Evolutionary conservation across 306 rosid genomes (phyloP).

Genomic region (Trifolium repens): DNA sequence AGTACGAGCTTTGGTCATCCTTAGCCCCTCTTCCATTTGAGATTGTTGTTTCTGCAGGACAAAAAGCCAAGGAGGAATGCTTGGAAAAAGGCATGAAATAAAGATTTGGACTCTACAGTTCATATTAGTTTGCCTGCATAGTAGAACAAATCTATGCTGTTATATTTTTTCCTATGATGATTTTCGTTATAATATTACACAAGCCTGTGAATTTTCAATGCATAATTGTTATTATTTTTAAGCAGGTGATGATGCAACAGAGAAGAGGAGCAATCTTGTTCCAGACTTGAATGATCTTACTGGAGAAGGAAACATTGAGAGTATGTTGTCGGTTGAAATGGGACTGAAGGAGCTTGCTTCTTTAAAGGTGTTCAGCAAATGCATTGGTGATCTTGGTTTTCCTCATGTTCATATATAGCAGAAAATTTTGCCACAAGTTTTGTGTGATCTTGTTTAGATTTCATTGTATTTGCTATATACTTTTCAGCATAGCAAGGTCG

Average conservation of each 20-base stretch:
- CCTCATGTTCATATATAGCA: neutral
- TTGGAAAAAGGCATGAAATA: slow-evolving; percentile 77
- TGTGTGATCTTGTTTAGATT: slow-evolving; percentile 30
- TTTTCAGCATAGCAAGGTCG: slow-evolving; percentile 11
- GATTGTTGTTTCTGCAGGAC: slow-evolving; percentile 96
- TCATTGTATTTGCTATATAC: slow-evolving; percentile 25
- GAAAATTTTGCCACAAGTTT: slow-evolving; percentile 23
- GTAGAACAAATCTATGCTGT: slow-evolving; percentile 34
- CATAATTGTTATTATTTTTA: slow-evolving; percentile 40
- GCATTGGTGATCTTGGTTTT: slow-evolving; percentile 35
- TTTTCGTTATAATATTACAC: slow-evolving; percentile 24
- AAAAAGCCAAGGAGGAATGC: slow-evolving; percentile 93
- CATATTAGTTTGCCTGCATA: slow-evolving; percentile 31
- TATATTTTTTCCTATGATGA: slow-evolving; percentile 20
- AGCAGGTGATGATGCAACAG: slow-evolving; percentile 73
- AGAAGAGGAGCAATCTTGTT: slow-evolving; percentile 71
- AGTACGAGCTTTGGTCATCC: slow-evolving; percentile 95
- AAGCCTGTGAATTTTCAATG: slow-evolving; percentile 21
- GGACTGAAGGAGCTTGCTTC: slow-evolving; percentile 91
- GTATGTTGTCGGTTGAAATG: slow-evolving; percentile 98
- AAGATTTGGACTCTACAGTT: slow-evolving; percentile 39
- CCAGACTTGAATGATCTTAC: slow-evolving; percentile 84
- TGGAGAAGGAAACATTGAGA: slow-evolving; percentile 97
- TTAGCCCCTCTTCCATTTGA: slow-evolving; percentile 99
- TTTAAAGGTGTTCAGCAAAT: slow-evolving; percentile 68